Evolutionary conservation across 176 grass and related monocot species (phyloP), one percentile per base, ranked within the genome.

Genomic region (Thinopyrum elongatum): DNA sequence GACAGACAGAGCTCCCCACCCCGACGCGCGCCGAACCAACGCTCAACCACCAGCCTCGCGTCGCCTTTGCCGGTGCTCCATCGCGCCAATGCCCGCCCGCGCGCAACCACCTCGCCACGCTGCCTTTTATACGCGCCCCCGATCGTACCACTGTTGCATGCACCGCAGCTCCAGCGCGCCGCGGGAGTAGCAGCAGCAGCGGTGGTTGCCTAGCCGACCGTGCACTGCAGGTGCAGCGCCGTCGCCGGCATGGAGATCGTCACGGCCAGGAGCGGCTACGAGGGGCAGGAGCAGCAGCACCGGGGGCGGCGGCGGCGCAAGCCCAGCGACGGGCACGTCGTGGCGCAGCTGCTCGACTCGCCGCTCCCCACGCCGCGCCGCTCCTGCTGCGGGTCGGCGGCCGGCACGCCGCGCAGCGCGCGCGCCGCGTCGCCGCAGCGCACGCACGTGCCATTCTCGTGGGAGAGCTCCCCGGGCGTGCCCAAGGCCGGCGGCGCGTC

Each of bases 401-500:
- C 61, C 34, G 83, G 58, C 47, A 60, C 86, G 58, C 85, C 62
- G 21, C 78, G 77, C 46, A 13, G 84, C 65, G 49, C 59, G 58
- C 91, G 47, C 46, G 84, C 73, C 8, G 58, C 53, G 63, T 87
- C 91, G 64, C 86, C 82, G 47, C 80, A 83, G 80, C 88, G 87
- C 82, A 84, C 78, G 39, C 90, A 89, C 89, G 91, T 98, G 19
- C 95, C 95, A 7, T 95, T 98, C 89, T 90, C 88, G 46, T 95
- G 95, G 93, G 95, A 98, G 91, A 95, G 87, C 88, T 83, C 95
- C 3, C 95, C 93, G 0, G 95, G 93, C 51, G 93, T 98, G 55
- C 89, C 89, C 49, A 95, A 93, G 87, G 41, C 46, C 53, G 64
- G 68, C 6, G 72, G 77, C 1, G 80, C 31, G 13, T 38, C 29